Evolutionary conservation across 2,329 filamentous ascomycete species (phyloP).

Genomic region (Alternaria postmessia): DNA sequence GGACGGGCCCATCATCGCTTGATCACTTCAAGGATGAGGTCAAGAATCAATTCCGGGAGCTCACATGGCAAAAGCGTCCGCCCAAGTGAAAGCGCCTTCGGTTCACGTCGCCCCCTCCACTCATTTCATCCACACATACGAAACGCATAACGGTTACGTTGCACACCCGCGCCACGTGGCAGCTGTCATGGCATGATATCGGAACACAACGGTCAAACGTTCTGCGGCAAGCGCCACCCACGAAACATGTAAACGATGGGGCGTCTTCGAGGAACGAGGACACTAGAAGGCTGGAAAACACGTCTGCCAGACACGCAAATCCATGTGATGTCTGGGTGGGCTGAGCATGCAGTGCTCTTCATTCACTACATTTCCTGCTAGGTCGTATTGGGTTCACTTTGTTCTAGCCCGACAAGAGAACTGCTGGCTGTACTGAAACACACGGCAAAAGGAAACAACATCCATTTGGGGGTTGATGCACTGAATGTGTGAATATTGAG

Average conservation of each 20-base stretch:
- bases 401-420: neutral
- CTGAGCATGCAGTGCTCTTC: too few relatives aligned
- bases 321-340: too few relatives aligned
- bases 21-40: constrained; percentile 64
- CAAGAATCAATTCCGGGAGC: constrained; percentile 54
- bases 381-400: neutral
- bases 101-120: neutral
- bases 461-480: neutral
- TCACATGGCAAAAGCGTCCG: constrained; percentile 49
- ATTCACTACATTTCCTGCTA: neutral
- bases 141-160: neutral
- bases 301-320: neutral
- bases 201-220: neutral
- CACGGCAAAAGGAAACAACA: neutral
- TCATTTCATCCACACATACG: neutral
- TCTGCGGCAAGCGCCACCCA: neutral
- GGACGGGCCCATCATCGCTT: constrained; percentile 53
- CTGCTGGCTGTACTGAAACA: neutral
- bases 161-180: neutral
- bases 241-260: neutral
- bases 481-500: neutral
- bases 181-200: neutral
- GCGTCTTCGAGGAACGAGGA: neutral
- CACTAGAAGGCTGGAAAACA: neutral
- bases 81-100: constrained; percentile 29